Base-by-base conservation (phyloP, 208 protist species). In the Leishmania martiniquensis region DNA sequence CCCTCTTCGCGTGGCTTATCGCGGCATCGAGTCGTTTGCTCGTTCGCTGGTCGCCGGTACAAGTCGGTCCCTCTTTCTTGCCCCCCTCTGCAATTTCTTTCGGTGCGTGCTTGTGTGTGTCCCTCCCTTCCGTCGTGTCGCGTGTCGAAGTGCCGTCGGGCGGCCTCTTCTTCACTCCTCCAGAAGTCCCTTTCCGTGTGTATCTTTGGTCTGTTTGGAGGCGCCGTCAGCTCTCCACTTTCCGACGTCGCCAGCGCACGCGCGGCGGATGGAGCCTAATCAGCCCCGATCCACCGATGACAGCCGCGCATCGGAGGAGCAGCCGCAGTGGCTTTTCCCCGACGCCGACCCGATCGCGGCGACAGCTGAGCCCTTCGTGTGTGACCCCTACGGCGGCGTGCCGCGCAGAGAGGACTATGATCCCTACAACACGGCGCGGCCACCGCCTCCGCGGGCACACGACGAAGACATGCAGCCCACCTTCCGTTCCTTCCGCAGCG, bases 321-420 rank as follows among this genome's bases (percentile, higher is more conserved):
- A 70, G 34, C 76, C 65, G 32, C 29, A 39, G 51, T 74, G 69
- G 69, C 69, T 74, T 57, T 44, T 45, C 17, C 59, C 54, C 42
- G 79, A 83, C 49, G 51, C 17, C 4, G 54, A 71, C 51, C 63
- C 42, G 17, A 74, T 49, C 29, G 25, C 72, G 22, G 15, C 66
- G 20, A 34, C 76, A 49, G 29, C 65, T 29, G 49, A 69, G 6
- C 72, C 73, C 5, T 80, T 70, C 69, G 51, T 81, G 45, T 85
- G 81, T 75, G 87, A 90, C 73, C 83, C 87, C 42, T 90, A 90
- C 71, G 87, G 87, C 52, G 87, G 87, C 42, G 5, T 86, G 39
- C 87, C 87, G 34, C 84, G 87, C 4, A 60, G 75, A 2, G 87
- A 90, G 63, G 87, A 87, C 73, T 55, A 63, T 2, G 82, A 87